phyloP scores from a whole-genome alignment of 495 filamentous ascomycete species.

The Penicillium ucsense region DNA sequence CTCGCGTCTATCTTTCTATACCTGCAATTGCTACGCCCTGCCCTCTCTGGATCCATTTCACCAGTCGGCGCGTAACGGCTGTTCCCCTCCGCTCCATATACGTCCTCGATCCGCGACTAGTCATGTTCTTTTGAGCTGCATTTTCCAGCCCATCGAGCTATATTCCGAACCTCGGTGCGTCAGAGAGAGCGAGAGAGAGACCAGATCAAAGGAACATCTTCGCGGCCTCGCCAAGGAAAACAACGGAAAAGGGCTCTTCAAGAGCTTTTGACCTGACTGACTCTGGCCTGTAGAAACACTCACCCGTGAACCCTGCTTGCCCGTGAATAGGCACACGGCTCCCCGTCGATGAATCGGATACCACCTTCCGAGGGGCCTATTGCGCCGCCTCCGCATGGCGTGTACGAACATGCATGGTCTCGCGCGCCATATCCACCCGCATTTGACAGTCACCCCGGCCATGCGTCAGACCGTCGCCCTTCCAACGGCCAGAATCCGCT shows the following conservation, averaged over 20 bases:
- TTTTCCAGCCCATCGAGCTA: slow-evolving; percentile 2
- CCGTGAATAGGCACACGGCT: slow-evolving; percentile 5
- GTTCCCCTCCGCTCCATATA: background rate
- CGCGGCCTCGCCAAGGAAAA: background rate
- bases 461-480: slow-evolving; percentile 24
- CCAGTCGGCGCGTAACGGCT: background rate
- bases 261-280: background rate
- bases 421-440: slow-evolving; percentile 19
- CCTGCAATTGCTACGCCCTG: too few relatives aligned
- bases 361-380: slow-evolving; percentile 23
- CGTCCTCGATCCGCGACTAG: slow-evolving; percentile 1
- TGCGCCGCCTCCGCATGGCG: slow-evolving; percentile 17
- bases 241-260: background rate
- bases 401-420: slow-evolving; percentile 30
- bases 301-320: slow-evolving; percentile 6
- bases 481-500: slow-evolving; percentile 23
- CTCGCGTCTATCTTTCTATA: too few relatives aligned
- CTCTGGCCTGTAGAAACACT: slow-evolving; percentile 6
- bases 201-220: too few relatives aligned
- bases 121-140: slow-evolving; percentile 11
- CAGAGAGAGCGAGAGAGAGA: too few relatives aligned
- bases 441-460: slow-evolving; percentile 15
- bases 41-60: background rate
- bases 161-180: background rate
- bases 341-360: slow-evolving; percentile 24